Evolutionary conservation across 192 early-diverging fungal species (phyloP).

Genomic region (Coemansia biformis): DNA sequence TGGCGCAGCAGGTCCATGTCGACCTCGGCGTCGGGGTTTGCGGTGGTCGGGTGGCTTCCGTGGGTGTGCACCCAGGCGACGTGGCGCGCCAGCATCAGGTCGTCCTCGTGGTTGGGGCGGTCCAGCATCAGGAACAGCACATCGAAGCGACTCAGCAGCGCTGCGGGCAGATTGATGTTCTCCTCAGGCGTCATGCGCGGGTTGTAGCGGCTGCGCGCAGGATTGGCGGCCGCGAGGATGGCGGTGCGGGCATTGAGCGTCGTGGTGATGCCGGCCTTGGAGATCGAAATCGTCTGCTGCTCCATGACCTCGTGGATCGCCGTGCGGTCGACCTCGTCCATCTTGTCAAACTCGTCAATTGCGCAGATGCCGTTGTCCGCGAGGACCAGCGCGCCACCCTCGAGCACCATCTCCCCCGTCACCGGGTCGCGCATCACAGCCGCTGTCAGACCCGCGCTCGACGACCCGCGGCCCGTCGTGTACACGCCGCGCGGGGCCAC

Average conservation of each 20-base stretch:
- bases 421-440: slow-evolving; percentile 88
- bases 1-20: slow-evolving; percentile 78
- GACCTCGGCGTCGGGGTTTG: slow-evolving; percentile 48
- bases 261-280: slow-evolving; percentile 97
- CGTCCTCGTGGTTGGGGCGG: slow-evolving; percentile 71
- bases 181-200: slow-evolving; percentile 78
- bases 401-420: slow-evolving; percentile 93
- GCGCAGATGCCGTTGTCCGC: slow-evolving; percentile 98
- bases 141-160: slow-evolving; percentile 89
- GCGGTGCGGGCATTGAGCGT: slow-evolving; percentile 93
- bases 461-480: slow-evolving; percentile 92
- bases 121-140: slow-evolving; percentile 88
- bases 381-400: slow-evolving; percentile 94
- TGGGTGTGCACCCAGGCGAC: slow-evolving; percentile 90
- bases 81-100: slow-evolving; percentile 77
- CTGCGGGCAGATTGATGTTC: slow-evolving; percentile 96
- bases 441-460: slow-evolving; percentile 94
- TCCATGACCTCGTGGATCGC: slow-evolving; percentile 99
- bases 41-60: slow-evolving; percentile 67
- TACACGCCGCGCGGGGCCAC: slow-evolving; percentile 94
- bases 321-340: slow-evolving; percentile 93
- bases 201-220: slow-evolving; percentile 94
- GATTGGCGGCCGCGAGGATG: slow-evolving; percentile 95
- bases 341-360: slow-evolving; percentile 99
- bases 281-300: slow-evolving; percentile 97